Base-by-base conservation (phyloP, 2,329 filamentous ascomycete genomes). In the Alternaria burnsii region DNA sequence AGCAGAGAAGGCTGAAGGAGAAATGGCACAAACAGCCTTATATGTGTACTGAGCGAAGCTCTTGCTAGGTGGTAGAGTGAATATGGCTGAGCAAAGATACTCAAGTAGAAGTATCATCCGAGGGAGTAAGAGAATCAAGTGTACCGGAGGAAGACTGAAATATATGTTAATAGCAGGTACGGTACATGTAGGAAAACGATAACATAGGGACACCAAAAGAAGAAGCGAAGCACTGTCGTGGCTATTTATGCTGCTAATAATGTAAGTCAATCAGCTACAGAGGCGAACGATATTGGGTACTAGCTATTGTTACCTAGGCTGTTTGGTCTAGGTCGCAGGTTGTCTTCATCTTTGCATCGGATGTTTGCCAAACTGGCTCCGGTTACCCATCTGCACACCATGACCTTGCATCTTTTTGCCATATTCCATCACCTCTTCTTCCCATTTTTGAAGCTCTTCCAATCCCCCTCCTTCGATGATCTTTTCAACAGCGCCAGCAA, bases 401-500 rank as follows among this genome's bases (percentile, higher is more conserved):
- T 62, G 55, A 1, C 53, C 51, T 36, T 68, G 67, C 62, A 65
- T 51, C 11, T 51, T 20, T 30, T 42, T 59, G 8, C 58, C 65
- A n/a, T 69, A 67, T 3, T 56, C 38, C 46, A 69, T 24, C 5
- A 71, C 63, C 43, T 59, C 28, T 14, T 60, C 51, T 36, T 78
- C 76, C 76, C 81, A 83, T 28, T 69, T 42, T 4, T 69, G 58
- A 18, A 73, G 42, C 1, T 68, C 43, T 3, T 50, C 26, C 10
- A 36, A 65, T 34, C 75, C 74, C 22, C 77, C 67, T 4, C 80
- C 80, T 10, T 67, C 52, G 46, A 82, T 69, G 20, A 80, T 71
- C 28, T 70, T 63, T 0, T 73, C 79, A 3, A 71, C 40, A 1
- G 61, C 52, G 12, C 51, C 24, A 10, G 67, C 63, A 18, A 84